phyloP scores from a whole-genome alignment of 2,329 filamentous ascomycete genomes.

The Rutstroemia sp. region DNA sequence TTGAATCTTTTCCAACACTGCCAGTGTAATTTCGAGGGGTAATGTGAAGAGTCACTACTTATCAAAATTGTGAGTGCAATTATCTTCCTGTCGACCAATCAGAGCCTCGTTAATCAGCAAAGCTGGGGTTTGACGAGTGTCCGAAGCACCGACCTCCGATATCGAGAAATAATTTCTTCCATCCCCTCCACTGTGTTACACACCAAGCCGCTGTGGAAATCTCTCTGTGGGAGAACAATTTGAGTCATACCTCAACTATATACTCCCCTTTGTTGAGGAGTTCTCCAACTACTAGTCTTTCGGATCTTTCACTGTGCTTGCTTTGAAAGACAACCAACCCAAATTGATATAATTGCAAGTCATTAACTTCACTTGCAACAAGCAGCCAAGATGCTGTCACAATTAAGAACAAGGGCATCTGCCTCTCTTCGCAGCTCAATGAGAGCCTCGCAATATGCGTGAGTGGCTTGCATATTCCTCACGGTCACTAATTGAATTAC shows the following conservation, averaged over 20 bases:
- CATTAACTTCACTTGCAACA: slow-evolving; percentile 6
- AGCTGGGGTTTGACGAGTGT: slow-evolving; percentile 1
- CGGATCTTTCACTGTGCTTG: neutral
- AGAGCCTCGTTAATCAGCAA: neutral
- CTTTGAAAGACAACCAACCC: neutral
- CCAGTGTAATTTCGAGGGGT: no score
- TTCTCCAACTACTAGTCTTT: neutral
- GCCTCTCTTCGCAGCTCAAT: slow-evolving; percentile 22
- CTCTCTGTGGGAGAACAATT: neutral
- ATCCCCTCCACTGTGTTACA: neutral
- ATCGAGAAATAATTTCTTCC: slow-evolving; percentile 8
- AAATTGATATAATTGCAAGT: neutral
- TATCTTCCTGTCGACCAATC: neutral
- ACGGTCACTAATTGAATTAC: slow-evolving; percentile 9
- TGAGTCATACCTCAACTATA: neutral
- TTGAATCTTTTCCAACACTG: no score
- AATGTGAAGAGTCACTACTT: neutral
- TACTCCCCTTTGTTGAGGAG: neutral
- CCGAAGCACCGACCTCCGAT: slow-evolving; percentile 7
- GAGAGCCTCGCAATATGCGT: slow-evolving; percentile 27
- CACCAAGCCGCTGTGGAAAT: neutral
- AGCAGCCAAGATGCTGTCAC: slow-evolving; percentile 20
- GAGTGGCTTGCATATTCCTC: slow-evolving; percentile 2
- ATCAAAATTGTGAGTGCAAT: neutral
- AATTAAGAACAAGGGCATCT: slow-evolving; percentile 26